Evolutionary conservation across 768 basidiomycete genomes (phyloP).

Genomic region (Boletus tomentosulus): DNA sequence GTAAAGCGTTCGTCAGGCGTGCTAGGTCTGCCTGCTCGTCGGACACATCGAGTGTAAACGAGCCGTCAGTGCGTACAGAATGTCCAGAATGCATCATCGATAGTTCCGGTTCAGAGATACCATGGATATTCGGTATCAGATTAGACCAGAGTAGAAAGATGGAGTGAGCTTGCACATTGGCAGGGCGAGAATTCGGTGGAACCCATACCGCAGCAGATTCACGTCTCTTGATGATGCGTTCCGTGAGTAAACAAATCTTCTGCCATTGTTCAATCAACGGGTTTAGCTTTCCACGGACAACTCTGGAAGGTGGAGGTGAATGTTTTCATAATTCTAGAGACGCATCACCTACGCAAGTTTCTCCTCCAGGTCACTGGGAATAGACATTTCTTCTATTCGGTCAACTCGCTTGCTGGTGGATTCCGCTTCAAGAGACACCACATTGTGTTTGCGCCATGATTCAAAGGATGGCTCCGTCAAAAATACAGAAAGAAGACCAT

Average conservation of each 20-base stretch:
- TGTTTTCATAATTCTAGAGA: background rate
- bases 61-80: conserved; percentile 7
- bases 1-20: conserved; percentile 77
- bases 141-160: conserved; percentile 48
- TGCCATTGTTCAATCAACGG: conserved; percentile 89
- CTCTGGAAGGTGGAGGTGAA: conserved; percentile 38
- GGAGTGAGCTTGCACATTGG: conserved; percentile 69
- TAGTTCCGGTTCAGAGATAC: conserved; percentile 23
- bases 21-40: conserved; percentile 73
- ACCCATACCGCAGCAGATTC: conserved; percentile 89
- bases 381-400: conserved; percentile 82
- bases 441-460: conserved; percentile 76
- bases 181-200: conserved; percentile 55
- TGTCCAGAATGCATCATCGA: conserved; percentile 11
- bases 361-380: conserved; percentile 89
- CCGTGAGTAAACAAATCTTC: conserved; percentile 79
- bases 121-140: conserved; percentile 30
- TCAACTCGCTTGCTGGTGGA: conserved; percentile 75
- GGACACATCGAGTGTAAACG: conserved; percentile 26
- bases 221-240: conserved; percentile 85
- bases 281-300: conserved; percentile 70
- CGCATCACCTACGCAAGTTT: conserved; percentile 62
- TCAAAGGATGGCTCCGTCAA: conserved; percentile 83
- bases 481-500: conserved; percentile 78
- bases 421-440: conserved; percentile 84